Evolutionary conservation across 306 rosid genomes (phyloP).

Genomic region (Glycine soja): DNA sequence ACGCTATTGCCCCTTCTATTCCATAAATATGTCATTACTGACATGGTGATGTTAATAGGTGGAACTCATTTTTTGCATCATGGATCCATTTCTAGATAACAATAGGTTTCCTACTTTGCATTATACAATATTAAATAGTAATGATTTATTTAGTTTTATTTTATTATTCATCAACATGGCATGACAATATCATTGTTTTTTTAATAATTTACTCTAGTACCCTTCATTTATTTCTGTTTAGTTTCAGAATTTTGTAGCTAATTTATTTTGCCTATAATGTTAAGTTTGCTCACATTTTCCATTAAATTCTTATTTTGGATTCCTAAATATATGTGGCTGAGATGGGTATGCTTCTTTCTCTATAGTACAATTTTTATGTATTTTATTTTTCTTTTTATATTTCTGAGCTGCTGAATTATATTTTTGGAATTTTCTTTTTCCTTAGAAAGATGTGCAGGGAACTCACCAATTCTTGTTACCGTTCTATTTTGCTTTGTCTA

Average conservation of each 20-base stretch:
- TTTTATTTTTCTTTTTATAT: not conserved
- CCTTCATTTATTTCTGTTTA: conserved; percentile 29
- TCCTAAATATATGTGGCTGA: conserved; percentile 13
- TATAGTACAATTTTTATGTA: not conserved
- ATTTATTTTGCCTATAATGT: conserved; percentile 8
- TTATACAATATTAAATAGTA: not conserved
- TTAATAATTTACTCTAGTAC: conserved; percentile 2
- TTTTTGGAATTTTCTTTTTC: not conserved
- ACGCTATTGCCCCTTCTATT: not conserved
- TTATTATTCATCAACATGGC: too few relatives aligned
- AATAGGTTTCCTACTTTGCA: conserved; percentile 22
- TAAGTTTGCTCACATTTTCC: conserved; percentile 14
- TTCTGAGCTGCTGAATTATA: not conserved
- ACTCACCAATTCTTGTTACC: not conserved
- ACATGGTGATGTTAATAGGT: not conserved
- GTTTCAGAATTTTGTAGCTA: not conserved
- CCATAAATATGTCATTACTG: too few relatives aligned
- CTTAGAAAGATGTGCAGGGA: not conserved
- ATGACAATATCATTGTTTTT: too few relatives aligned
- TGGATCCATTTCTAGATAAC: conserved; percentile 3
- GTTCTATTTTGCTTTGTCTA: conserved; percentile 6
- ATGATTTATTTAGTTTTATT: not conserved
- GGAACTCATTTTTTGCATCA: not conserved
- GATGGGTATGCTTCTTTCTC: conserved; percentile 27
- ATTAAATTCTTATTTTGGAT: not conserved